These are phyloP conservation scores for Theileria sp. DNA, from an alignment of 169 alveolate species.

Conservation along the genomic window DNA sequence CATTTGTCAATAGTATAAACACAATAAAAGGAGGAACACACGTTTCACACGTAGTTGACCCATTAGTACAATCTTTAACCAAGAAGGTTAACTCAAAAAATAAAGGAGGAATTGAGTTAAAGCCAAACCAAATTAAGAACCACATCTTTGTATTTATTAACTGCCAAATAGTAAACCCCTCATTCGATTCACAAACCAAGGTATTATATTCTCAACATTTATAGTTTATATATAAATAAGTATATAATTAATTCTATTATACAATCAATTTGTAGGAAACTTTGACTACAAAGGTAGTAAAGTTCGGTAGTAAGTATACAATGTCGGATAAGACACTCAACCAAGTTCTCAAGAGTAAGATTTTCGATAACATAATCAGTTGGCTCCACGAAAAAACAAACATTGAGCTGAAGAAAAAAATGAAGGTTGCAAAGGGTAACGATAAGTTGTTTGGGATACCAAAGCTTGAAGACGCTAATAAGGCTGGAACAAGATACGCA, in stretches of 20 bases:
- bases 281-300: conserved; percentile 87
- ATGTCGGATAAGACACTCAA: conserved; percentile 87
- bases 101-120: conserved; percentile 90
- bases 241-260: neutral
- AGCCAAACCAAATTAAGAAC: conserved; percentile 88
- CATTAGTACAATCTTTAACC: conserved; percentile 88
- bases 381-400: conserved; percentile 93
- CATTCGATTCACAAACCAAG: conserved; percentile 98
- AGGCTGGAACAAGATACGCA: conserved; percentile 94
- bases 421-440: conserved; percentile 78
- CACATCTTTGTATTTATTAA: conserved; percentile 96
- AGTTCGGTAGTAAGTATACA: conserved; percentile 88
- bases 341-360: conserved; percentile 84
- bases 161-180: conserved; percentile 96
- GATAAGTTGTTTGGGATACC: conserved; percentile 84
- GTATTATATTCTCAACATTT: neutral
- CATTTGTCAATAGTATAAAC: conserved; percentile 97
- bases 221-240: neutral
- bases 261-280: conserved; percentile 80
- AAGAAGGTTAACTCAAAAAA: conserved; percentile 91
- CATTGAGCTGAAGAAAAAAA: conserved; percentile 85
- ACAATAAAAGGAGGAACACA: conserved; percentile 99
- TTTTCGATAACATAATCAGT: conserved; percentile 87
- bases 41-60: conserved; percentile 94
- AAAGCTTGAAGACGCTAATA: conserved; percentile 98